Evolutionary conservation across 805 yeast genomes (phyloP), one percentile per base, ranked within the genome.

Genomic region (Candida pseudofarinosa): DNA sequence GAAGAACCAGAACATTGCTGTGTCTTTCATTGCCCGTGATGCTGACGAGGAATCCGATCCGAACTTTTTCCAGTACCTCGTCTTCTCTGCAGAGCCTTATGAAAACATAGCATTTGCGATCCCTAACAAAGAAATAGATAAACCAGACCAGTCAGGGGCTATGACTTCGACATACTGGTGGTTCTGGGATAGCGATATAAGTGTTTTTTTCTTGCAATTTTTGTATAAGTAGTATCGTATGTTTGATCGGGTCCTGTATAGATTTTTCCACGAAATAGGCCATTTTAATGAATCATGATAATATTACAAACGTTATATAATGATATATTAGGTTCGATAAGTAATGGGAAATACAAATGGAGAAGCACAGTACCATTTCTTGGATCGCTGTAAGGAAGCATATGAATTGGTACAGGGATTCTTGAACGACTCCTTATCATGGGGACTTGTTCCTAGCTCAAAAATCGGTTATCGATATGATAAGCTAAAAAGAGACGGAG

Each of bases 1-100:
- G 5, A 64, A 64, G 44, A 79, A 78, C 40, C 67, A 74, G 26
- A 68, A 71, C 19, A 45, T 47, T 4, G 49, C 47, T 2, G 65
- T 69, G 17, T 49, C 60, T 3, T 63, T 51, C 36, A 44, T 59
- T 12, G 52, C 54, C 18, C 40, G 48, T 18, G 52, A 56, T 19
- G 46, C 49, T 15, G 40, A 39, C 12, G 59, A 52, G 10, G 56
- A 50, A 5, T 20, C 44, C 6, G 59, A 54, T n/a, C 54, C 63
- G 39, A 62, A 67, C 33, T 65, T 69, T 7, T 80, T 58, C 61
- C 95, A 85, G 62, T 90, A 82, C 58, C 53, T 93, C 49, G 81
- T 90, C 8, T 64, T 90, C 0, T 81, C 89, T n/a, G 93, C 84
- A 2, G 96, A 88, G 58, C 97, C 97, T 1, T 93, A 88, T 60